Evolutionary conservation across 2,329 filamentous ascomycete genomes (phyloP), one percentile per base, ranked within the genome.

Genomic region (Alternaria gaisen): DNA sequence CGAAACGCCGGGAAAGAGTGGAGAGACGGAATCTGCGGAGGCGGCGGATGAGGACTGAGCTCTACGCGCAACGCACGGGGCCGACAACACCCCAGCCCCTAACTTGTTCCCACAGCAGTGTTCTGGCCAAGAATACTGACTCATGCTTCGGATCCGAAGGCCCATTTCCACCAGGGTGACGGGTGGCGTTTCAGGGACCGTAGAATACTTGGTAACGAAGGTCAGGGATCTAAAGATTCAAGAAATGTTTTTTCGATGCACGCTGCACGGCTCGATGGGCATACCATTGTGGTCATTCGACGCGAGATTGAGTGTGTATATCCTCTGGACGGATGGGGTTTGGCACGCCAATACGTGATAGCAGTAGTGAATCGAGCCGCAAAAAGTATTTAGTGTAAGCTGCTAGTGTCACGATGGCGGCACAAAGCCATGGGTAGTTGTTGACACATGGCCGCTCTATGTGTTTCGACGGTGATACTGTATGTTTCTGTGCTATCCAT

Each of bases 21-120:
- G 53, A 28, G 28, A 48, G 28, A 53, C 50, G 50, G 41, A 55
- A 47, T 55, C 41, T 38, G 42, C 42, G 53, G 46, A 50, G 46
- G 46, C 46, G 20, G 32, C 46, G 32, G 46, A 50, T 36, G 46
- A 50, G 46, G 46, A 50, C 46, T 50, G 46, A 50, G 46, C 46
- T n/a, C 41, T 30, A 26, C 28, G 32, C 22, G 24, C 41, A 20
- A 32, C 42, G 30, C 32, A 36, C 53, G 32, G 11, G 30, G 20
- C 18, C 40, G 16, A 22, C 40, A 42, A 42, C 2, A 41, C 48
- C 53, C 53, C 24, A 12, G 24, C 41, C 30, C 22, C 42, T 34
- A 38, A 26, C 46, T 50, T 36, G 16, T 18, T 48, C 46, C 34
- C 24, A 50, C 32, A 34, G 20, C 36, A n/a, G 24, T 47, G 53